Evolutionary conservation across 306 rosid genomes (phyloP), one percentile per base, ranked within the genome.

Genomic region (Prunus dulcis): DNA sequence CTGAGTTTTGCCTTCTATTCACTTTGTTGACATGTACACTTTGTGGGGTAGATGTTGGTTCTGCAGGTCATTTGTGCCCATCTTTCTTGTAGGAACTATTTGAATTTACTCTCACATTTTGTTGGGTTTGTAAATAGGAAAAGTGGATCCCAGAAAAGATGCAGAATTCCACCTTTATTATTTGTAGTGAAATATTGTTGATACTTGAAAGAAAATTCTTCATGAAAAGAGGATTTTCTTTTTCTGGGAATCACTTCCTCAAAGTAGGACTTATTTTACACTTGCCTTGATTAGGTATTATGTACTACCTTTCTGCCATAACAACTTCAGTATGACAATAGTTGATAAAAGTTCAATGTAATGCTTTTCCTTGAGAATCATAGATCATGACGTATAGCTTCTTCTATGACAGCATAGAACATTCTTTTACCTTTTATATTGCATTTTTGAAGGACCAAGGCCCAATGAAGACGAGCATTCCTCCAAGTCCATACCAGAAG

Each of bases 401-500:
- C 15, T 55, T 67, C 18, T 45, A 20, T 18, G 70, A 49, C 22
- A 60, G 53, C 67, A 68, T 60, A 47, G 32, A 73, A 14, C 66
- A 28, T 64, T 12, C 45, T 7, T 60, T 27, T 63, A 6, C 52
- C 32, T 73, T 78, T 56, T 34, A 22, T 43, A 0, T 82, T 87
- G 71, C 49, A 9, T 41, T 76, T 85, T 64, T 88, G 88, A 38
- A 88, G 93, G 89, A 75, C 76, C 84, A 82, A 58, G 86, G 41
- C 64, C 80, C 87, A 18, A 76, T 51, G 51, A 76, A 81, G 83
- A 61, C 77, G 5, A 77, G 80, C 32, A 60, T 81, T 79, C 52
- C 90, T 6, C 70, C 83, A 56, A 87, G 78, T 85, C 79, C 81
- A 30, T 89, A 86, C 83, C 86, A 85, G 79, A 89, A 91, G 84